Evolutionary conservation across 176 grass and related monocot species (phyloP), one percentile per base, ranked within the genome.

Genomic region (Oryza brachyantha): DNA sequence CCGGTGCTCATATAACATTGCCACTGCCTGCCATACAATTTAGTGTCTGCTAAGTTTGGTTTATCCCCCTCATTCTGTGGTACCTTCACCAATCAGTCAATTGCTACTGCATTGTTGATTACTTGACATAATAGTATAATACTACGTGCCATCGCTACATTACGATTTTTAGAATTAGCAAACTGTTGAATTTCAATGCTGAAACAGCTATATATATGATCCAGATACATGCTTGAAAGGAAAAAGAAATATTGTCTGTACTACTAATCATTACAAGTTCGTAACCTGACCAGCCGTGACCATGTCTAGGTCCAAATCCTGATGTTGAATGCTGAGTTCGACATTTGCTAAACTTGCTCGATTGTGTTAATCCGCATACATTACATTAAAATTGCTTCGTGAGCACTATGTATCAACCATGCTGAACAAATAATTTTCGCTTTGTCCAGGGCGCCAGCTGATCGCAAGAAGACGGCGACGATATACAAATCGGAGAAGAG

Each of bases 401-500:
- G 5, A 36, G 35, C 35, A 36, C 38, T 40, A 36, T 36, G 38
- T 11, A 40, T 9, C 38, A 11, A 40, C 38, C 38, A 10, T 79
- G 3, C 8, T 61, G 43, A n/a, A 26, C 67, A 80, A 43, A 72
- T 13, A 2, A 5, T 21, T 7, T 42, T 48, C 10, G n/a, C 5
- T 2, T 39, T 74, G 14, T 66, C 13, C 86, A 96, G 93, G 74
- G 85, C 81, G 26, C n/a, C 79, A 13, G 74, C 43, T 68, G 93
- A 96, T 75, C 79, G 70, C 38, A 66, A 61, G 19, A 96, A 92
- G 84, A 81, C 85, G 0, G 87, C 93, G 2, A 86, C 37, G 2
- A 37, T 14, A 7, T 92, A 88, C 79, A 92, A 96, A 68, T 90
- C 93, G 10, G 87, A 90, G 24, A 96, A 92, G 86, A 90, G 90